A percentile compares a stretch with the other conserved stretches of the same genome.
phyloP scores from a whole-genome alignment of 805 yeast genomes.

The Ogataea paraovalis region DNA sequence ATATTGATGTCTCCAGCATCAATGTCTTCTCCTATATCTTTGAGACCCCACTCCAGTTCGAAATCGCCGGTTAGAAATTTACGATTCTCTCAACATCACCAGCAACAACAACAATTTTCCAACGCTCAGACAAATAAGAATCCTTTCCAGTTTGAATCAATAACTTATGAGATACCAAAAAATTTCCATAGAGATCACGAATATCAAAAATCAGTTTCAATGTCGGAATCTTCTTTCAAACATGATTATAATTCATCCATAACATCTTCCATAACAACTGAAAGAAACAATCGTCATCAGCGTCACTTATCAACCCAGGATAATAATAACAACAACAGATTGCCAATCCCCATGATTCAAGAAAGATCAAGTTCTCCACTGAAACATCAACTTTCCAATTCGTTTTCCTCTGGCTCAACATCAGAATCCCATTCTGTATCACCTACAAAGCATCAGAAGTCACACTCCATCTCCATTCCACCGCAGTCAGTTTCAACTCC shows the following conservation, averaged over 20 bases:
- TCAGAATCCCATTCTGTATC: background rate
- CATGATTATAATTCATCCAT: constrained; percentile 2
- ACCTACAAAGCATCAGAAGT: constrained; percentile 8
- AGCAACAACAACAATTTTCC: too few relatives aligned
- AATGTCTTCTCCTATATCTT: constrained; percentile 13
- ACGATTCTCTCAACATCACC: background rate
- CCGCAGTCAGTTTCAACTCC: too few relatives aligned
- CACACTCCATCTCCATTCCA: constrained; percentile 2
- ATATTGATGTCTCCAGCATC: background rate
- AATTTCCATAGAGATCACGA: constrained; percentile 22
- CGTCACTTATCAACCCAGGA: background rate
- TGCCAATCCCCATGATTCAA: background rate
- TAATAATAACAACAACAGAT: background rate
- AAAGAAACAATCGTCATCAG: background rate
- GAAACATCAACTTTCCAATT: constrained; percentile 2
- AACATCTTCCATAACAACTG: background rate
- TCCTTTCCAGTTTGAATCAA: constrained; percentile 33
- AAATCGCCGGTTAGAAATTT: constrained; percentile 26
- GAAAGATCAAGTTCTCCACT: constrained; percentile 14
- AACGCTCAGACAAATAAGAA: constrained; percentile 8
- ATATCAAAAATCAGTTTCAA: constrained; percentile 11
- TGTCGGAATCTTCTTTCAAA: constrained; percentile 10
- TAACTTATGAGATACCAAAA: constrained; percentile 31
- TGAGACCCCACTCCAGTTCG: constrained; percentile 18
- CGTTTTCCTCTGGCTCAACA: background rate